Base-by-base conservation (phyloP, 1,284 basidiomycete species). In the Gastroboletus turbinatus region DNA sequence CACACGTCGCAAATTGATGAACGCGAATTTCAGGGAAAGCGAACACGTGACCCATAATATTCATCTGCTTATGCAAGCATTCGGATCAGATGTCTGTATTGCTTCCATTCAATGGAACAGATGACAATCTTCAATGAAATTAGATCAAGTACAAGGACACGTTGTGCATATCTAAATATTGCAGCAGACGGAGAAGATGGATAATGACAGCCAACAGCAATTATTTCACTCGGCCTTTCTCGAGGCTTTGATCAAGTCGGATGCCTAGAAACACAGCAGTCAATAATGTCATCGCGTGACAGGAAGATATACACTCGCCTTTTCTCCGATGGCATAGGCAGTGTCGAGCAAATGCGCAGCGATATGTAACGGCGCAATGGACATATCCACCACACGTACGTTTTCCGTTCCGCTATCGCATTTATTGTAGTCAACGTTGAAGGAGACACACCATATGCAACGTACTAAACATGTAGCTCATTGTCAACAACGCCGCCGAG, bases 321-420 rank as follows among this genome's bases (percentile, higher is more conserved):
- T 66, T 49, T 66, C 61, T 23, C 64, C 61, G 3, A 63, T 63
- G 16, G 61, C 61, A 46, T 63, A 63, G 3, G 61, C 61, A 16
- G 63, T 63, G 6, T 63, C 61, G 23, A 59, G 44, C 8, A 64
- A 38, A 47, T 63, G 58, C 6, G 61, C 49, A 45, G 58, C 61
- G 9, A 66, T 0, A 2, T 63, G 61, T 9, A 54, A n/a, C 19
- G 61, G 61, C 4, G 46, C 48, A 27, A 63, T 47, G 17, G 61
- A 66, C 61, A 53, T 47, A 21, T 63, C 61, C 13, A 50, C 63
- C 3, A 63, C 61, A 10, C 63, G 61, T 5, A 63, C 42, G 30
- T 66, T 63, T 16, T 58, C 21, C 8, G 61, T 66, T 35, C 61
- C 61, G 5, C 61, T 63, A 7, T 58, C 43, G 5, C 19, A 19